phyloP scores from a whole-genome alignment of 108 stramenopile species.

The Skeletonema menzelii region DNA sequence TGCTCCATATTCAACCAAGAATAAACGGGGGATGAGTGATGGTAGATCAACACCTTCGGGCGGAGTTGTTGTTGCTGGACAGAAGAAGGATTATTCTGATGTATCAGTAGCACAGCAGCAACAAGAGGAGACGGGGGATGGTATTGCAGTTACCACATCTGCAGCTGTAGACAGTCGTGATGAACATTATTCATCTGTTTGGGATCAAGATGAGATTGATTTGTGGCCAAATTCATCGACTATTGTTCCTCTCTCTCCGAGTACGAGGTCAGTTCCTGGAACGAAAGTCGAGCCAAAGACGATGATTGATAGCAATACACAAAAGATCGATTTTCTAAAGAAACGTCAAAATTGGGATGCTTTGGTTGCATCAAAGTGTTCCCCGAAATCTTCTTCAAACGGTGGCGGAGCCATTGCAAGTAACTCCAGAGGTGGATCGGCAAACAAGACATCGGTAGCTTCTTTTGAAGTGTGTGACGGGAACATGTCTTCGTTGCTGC shows the following conservation, averaged over 20 bases:
- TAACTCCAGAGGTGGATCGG: not conserved
- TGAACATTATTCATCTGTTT: constrained; percentile 7
- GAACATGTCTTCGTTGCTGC: not conserved
- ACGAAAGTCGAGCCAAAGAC: not conserved
- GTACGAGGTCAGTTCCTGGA: constrained; percentile 23
- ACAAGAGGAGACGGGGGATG: not conserved
- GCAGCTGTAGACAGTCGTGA: not conserved
- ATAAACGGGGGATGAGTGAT: not conserved
- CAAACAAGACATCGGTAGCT: not conserved
- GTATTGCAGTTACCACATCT: not conserved
- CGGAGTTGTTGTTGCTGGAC: not conserved
- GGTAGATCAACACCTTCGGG: not conserved
- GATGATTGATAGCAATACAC: not conserved
- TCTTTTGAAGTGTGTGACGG: not conserved
- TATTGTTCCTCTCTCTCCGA: not conserved
- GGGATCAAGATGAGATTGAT: constrained; percentile 57
- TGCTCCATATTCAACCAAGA: constrained; percentile 1
- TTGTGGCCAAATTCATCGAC: constrained; percentile 16
- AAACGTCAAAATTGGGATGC: constrained; percentile 38
- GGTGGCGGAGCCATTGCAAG: not conserved
- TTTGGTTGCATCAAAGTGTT: constrained; percentile 3
- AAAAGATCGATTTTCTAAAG: not conserved
- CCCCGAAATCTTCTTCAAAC: not conserved
- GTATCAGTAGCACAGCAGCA: not conserved
- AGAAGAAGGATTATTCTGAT: not conserved